Evolutionary conservation across 2,329 filamentous ascomycete species (phyloP).

Genomic region (Juglanconis sp.): DNA sequence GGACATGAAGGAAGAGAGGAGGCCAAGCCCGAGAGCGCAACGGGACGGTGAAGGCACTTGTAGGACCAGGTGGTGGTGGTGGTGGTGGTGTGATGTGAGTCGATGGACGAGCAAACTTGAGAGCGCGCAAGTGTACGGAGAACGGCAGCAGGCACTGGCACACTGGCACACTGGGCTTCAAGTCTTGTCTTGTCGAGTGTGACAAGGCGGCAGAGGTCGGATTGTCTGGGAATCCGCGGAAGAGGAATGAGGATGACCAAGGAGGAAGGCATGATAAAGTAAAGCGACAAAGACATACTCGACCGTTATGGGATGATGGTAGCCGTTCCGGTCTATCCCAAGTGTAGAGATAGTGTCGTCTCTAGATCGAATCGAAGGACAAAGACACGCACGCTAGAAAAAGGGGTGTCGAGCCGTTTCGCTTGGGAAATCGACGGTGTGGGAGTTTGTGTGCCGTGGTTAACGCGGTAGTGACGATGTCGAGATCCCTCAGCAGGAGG

Average conservation of each 20-base stretch:
- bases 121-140: background rate
- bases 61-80: background rate
- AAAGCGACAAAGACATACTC: background rate
- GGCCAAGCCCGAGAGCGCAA: background rate
- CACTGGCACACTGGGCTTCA: background rate
- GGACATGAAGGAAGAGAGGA: background rate
- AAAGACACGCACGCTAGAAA: background rate
- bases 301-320: background rate
- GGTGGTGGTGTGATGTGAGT: background rate
- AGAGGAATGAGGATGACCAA: background rate
- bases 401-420: background rate
- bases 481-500: background rate
- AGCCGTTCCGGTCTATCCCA: slow-evolving; percentile 1
- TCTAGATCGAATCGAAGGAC: slow-evolving; percentile 1
- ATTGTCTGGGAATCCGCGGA: background rate
- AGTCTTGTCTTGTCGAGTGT: background rate
- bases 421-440: background rate
- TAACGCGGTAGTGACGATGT: background rate
- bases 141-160: background rate
- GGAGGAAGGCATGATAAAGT: background rate
- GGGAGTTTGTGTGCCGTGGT: too few relatives aligned
- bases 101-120: background rate
- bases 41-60: background rate
- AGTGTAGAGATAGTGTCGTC: slow-evolving; percentile 1
- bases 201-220: background rate